Conservation (phyloP, 768 basidiomycete species). For the Agrocybe pediades region DNA sequence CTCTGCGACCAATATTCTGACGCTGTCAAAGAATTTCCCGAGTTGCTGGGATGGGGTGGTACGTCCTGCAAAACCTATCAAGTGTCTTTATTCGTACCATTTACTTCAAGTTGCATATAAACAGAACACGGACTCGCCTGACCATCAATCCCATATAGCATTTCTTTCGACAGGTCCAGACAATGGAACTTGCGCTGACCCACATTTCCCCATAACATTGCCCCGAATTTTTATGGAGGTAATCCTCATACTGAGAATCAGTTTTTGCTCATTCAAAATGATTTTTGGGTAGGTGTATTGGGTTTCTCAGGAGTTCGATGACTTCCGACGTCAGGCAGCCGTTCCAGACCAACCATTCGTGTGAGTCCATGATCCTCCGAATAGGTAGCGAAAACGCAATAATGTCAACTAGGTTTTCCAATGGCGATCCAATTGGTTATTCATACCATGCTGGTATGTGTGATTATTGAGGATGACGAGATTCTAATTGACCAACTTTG, state of each 20-base stretch:
- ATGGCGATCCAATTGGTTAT: slow-evolving; percentile 61
- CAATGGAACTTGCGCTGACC: slow-evolving; percentile 38
- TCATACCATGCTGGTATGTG: slow-evolving; percentile 39
- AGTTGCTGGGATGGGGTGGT: slow-evolving; percentile 40
- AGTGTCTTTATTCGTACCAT: neutral
- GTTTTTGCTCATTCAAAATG: neutral
- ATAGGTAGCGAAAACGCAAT: neutral
- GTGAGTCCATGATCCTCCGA: slow-evolving; percentile 23
- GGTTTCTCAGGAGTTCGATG: slow-evolving; percentile 34
- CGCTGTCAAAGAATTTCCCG: slow-evolving; percentile 22
- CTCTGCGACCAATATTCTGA: neutral
- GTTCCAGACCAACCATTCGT: slow-evolving; percentile 48
- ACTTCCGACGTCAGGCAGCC: slow-evolving; percentile 35
- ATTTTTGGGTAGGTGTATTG: slow-evolving; percentile 44
- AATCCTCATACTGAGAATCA: neutral
- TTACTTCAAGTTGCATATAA: neutral
- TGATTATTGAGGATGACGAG: neutral
- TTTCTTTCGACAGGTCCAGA: slow-evolving; percentile 43
- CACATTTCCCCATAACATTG: slow-evolving; percentile 36
- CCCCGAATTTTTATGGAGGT: slow-evolving; percentile 48
- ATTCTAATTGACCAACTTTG: slow-evolving; percentile 4
- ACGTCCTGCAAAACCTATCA: neutral
- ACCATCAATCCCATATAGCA: slow-evolving; percentile 41
- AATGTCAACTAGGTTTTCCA: slow-evolving; percentile 32
- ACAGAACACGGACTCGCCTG: slow-evolving; percentile 38